Evolutionary conservation across 176 grass and related monocot species (phyloP).

Genomic region (Bothriochloa decipiens): DNA sequence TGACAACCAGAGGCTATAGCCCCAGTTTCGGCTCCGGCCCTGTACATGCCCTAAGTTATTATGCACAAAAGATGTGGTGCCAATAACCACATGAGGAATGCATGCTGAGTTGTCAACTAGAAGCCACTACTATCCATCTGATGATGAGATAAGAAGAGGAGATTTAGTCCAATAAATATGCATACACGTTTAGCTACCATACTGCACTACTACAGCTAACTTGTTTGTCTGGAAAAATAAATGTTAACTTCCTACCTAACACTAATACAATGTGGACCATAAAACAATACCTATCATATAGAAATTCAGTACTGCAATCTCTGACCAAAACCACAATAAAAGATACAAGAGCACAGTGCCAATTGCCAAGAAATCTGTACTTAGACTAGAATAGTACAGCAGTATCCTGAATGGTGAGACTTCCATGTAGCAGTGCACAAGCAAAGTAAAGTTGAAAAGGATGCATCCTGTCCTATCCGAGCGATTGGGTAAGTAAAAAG

Average conservation of each 20-base stretch:
- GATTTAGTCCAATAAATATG: not conserved
- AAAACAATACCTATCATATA: not conserved
- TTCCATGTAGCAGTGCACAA: conserved; percentile 17
- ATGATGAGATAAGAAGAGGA: not conserved
- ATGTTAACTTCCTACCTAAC: not conserved
- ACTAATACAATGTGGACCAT: not conserved
- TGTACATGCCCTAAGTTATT: not conserved
- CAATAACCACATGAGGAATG: not conserved
- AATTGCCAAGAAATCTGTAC: conserved; percentile 9
- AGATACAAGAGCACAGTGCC: conserved; percentile 1
- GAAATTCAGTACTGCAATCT: not conserved
- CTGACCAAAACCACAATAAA: conserved; percentile 24
- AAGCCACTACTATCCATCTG: not conserved
- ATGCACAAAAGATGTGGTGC: not conserved
- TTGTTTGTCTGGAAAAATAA: not conserved
- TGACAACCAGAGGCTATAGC: not conserved
- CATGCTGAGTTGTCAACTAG: not conserved
- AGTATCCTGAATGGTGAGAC: not conserved
- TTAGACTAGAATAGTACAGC: not conserved
- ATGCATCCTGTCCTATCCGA: conserved; percentile 33
- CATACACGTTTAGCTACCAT: not conserved
- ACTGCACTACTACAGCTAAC: not conserved
- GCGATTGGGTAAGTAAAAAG: not conserved
- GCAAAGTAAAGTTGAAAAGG: conserved; percentile 50
- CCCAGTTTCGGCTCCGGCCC: not conserved